Conservation (phyloP, 2,329 filamentous ascomycete genomes). For the Cercospora nicotianae region DNA sequence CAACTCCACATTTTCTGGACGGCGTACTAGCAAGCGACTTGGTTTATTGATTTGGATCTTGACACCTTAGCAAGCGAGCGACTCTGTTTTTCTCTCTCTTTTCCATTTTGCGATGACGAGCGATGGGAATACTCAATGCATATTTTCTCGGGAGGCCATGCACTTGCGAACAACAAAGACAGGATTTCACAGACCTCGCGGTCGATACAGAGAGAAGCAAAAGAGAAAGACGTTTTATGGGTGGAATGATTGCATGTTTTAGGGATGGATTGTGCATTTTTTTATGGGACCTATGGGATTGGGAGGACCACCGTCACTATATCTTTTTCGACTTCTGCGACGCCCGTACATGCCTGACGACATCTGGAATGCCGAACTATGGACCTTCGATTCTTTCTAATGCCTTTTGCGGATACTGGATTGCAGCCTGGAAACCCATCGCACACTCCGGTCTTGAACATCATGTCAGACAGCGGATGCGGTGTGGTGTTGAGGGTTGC, state of each 20-base stretch:
- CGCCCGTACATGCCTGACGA: constrained; percentile 23
- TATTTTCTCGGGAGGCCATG: constrained; percentile 22
- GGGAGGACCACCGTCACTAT: constrained; percentile 2
- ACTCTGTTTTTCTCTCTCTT: constrained; percentile 17
- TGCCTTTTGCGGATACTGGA: constrained; percentile 12
- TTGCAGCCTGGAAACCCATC: constrained; percentile 28
- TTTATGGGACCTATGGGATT: constrained; percentile 7
- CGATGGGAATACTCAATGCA: constrained; percentile 14
- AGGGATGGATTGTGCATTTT: constrained; percentile 12
- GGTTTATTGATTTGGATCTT: constrained; percentile 16
- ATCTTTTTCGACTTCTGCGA: constrained; percentile 18
- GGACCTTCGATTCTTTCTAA: constrained; percentile 20
- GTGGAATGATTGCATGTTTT: constrained; percentile 18
- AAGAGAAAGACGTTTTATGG: constrained; percentile 10
- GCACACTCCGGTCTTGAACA: constrained; percentile 27
- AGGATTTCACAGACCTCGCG: constrained; percentile 19
- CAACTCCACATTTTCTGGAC: constrained; percentile 52
- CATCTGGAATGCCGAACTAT: constrained; percentile 22
- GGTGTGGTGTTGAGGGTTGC: constrained; percentile 27
- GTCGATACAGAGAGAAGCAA: constrained; percentile 16
- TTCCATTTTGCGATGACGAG: constrained; percentile 7
- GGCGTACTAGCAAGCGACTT: constrained; percentile 51
- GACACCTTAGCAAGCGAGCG: constrained; percentile 28
- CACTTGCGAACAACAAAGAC: constrained; percentile 16
- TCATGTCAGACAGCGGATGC: constrained; percentile 27